Evolutionary conservation across 768 basidiomycete genomes (phyloP), one percentile per base, ranked within the genome.

Genomic region (Collybiopsis confluens): DNA sequence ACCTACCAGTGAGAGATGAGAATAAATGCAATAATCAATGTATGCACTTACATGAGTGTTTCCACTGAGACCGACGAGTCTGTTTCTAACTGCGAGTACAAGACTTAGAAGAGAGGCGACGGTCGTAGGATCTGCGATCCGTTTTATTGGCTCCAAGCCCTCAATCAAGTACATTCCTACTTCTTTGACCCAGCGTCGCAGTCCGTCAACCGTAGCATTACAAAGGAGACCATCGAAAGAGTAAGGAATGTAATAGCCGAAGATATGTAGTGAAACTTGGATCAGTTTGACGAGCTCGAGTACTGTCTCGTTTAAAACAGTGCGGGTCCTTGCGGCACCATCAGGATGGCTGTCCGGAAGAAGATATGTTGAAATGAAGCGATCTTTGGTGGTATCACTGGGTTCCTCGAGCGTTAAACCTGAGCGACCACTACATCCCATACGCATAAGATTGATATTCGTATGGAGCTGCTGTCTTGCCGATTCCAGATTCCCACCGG

Each of bases 391-490:
- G 0, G 86, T 75, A 57, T 92, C 88, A 58, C 88, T 91, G 57
- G 90, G 85, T 59, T 88, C 83, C 59, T 90, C 83, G 28, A 93
- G 80, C 15, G 87, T 87, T 45, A 93, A 73, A 0, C 88, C 90
- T 20, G 68, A 73, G 40, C 90, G 79, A n/a, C 88, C 88, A 47
- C 84, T 84, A 63, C 86, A 88, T 2, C 89, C 90, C 81, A 91
- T 85, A n/a, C 91, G 80, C 40, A 90, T 75, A 20, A 93, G 75
- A 65, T 88, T 86, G 60, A 92, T 89, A 62, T 92, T 93, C 47
- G 84, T 77, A 66, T 88, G 90, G 27, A 93, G 78, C 58, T 81
- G 82, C 54, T 88, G 81, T 56, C 78, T 79, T 28, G 76, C 74
- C 36, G 77, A 75, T 18, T 79, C 74, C 67, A 85, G 88, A 65